A percentile compares a stretch with the other conserved stretches of the same genome.
phyloP scores from a whole-genome alignment of 805 yeast genomes.

The Lipomyces sp. region DNA sequence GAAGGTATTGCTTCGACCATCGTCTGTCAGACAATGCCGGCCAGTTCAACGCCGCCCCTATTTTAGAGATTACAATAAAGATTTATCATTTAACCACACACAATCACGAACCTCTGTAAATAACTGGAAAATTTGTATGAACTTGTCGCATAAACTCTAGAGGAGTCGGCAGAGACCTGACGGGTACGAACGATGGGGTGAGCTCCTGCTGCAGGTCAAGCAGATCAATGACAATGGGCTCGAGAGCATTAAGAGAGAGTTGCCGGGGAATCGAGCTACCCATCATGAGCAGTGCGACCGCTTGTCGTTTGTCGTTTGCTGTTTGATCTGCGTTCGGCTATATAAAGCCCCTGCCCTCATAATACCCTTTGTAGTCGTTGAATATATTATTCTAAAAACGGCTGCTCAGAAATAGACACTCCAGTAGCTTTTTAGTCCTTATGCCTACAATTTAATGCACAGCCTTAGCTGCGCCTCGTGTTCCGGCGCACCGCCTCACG shows the following conservation, averaged over 20 bases:
- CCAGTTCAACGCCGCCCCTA: slow-evolving; percentile 25
- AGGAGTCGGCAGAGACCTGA: slow-evolving; percentile 17
- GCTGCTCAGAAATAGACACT: no score
- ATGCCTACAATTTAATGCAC: no score
- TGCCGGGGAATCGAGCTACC: neutral
- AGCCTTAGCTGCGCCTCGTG: neutral
- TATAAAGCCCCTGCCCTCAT: no score
- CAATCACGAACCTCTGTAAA: slow-evolving; percentile 25
- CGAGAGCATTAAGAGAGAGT: neutral
- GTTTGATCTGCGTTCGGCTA: no score
- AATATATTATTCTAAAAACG: no score
- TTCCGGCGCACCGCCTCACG: neutral
- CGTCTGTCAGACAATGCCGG: slow-evolving; percentile 25
- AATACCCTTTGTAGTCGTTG: no score
- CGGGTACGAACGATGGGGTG: slow-evolving; percentile 31
- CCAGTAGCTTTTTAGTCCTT: no score
- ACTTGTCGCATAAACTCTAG: slow-evolving; percentile 31
- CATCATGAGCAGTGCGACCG: neutral
- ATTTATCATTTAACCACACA: neutral
- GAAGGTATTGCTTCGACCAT: slow-evolving; percentile 27
- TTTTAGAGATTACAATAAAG: neutral
- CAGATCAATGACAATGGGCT: slow-evolving; percentile 18
- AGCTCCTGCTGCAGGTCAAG: slow-evolving; percentile 26
- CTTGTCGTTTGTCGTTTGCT: neutral
- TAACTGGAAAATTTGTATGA: slow-evolving; percentile 24